A percentile compares a stretch with the other conserved stretches of the same genome.
Conservation (phyloP, 129 eudicot species). For the Centella asiatica region DNA sequence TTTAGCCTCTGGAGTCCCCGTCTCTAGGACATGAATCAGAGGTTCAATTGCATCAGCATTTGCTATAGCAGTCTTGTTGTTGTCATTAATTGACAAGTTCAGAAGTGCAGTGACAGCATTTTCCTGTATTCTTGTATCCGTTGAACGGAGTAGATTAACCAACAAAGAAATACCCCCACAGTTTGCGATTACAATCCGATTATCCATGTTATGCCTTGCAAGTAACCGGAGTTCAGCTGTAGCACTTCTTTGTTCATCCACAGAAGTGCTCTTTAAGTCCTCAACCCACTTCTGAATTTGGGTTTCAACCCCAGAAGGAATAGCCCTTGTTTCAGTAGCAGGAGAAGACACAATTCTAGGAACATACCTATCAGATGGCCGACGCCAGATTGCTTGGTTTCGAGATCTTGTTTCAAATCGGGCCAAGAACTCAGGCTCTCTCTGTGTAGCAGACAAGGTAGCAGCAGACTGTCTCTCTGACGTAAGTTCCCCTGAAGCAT, state of each 20-base stretch:
- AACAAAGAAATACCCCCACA: constrained; percentile 61
- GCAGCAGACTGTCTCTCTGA: constrained; percentile 43
- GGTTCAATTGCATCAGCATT: constrained; percentile 81
- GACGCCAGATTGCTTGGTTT: constrained; percentile 49
- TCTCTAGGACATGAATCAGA: constrained; percentile 67
- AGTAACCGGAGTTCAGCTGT: constrained; percentile 64
- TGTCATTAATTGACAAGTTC: constrained; percentile 76
- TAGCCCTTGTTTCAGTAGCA: constrained; percentile 45
- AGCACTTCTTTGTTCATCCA: constrained; percentile 47
- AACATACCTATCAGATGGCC: constrained; percentile 53
- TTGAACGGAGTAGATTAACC: constrained; percentile 58
- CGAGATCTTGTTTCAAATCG: constrained; percentile 48
- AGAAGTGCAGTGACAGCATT: constrained; percentile 85
- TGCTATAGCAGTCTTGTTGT: constrained; percentile 69
- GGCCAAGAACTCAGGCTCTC: constrained; percentile 54
- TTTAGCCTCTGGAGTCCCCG: constrained; percentile 80
- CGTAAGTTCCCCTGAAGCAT: constrained; percentile 58
- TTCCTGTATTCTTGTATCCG: constrained; percentile 62
- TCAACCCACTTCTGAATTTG: constrained; percentile 54
- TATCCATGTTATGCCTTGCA: constrained; percentile 73
- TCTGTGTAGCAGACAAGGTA: constrained; percentile 25
- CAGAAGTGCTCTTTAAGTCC: constrained; percentile 41
- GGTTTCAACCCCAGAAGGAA: constrained; percentile 53
- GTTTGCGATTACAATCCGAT: constrained; percentile 61
- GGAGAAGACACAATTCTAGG: constrained; percentile 56